These are phyloP conservation scores for Vavraia culicis DNA, from an alignment of 371 early-diverging fungal genomes.

Conservation along the genomic window DNA sequence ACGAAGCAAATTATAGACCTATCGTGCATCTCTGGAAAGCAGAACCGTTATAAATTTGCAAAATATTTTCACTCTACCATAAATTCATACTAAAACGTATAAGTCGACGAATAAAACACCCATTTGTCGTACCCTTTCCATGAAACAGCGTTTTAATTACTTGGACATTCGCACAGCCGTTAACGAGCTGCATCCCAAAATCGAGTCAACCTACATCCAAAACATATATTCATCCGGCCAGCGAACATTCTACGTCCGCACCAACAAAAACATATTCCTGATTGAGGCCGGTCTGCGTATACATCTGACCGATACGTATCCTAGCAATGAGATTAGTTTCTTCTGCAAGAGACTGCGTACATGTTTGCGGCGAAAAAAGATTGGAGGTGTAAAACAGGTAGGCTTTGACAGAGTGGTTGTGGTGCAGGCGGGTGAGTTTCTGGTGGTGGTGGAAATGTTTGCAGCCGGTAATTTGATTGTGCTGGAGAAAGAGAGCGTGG, in stretches of 20 bases:
- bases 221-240: constrained; percentile 40
- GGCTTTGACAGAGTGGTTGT: constrained; percentile 43
- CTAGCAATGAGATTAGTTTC: constrained; percentile 39
- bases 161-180: constrained; percentile 41
- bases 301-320: constrained; percentile 28
- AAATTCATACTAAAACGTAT: no score
- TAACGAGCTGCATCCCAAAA: constrained; percentile 36
- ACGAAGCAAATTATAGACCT: no score
- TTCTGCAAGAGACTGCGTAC: constrained; percentile 38
- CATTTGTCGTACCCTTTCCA: constrained; percentile 6
- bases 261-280: constrained; percentile 40
- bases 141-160: constrained; percentile 44
- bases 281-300: constrained; percentile 43
- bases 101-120: no score
- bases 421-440: constrained; percentile 23
- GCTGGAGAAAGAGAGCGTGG: constrained; percentile 30
- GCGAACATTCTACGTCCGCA: constrained; percentile 36
- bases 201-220: constrained; percentile 36
- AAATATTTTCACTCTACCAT: no score
- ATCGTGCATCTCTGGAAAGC: no score
- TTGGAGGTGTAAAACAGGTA: constrained; percentile 36
- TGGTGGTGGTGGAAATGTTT: constrained; percentile 42
- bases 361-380: constrained; percentile 26
- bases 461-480: constrained; percentile 42
- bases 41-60: no score